phyloP scores from a whole-genome alignment of 1,139 yeast species.

The Wickerhamiella infanticola region DNA sequence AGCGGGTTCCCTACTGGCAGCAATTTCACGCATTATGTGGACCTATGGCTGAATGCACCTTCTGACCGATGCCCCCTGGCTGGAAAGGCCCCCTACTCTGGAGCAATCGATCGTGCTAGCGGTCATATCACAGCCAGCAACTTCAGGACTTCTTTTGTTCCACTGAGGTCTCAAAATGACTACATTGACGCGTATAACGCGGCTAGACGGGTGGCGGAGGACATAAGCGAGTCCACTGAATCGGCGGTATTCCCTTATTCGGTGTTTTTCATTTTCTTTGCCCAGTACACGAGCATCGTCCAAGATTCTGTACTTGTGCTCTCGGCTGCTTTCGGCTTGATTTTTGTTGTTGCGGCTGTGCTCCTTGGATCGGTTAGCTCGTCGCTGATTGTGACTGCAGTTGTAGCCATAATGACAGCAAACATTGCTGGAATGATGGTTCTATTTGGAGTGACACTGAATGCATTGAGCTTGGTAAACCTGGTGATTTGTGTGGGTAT shows the following conservation, averaged over 20 bases:
- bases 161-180: constrained; percentile 69
- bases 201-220: constrained; percentile 52
- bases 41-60: constrained; percentile 62
- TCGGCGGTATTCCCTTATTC: constrained; percentile 77
- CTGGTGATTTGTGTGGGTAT: constrained; percentile 80
- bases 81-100: constrained; percentile 82
- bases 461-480: constrained; percentile 82
- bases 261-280: constrained; percentile 83
- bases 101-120: constrained; percentile 32
- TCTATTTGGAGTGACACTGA: constrained; percentile 57
- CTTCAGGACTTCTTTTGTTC: constrained; percentile 68
- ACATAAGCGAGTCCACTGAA: constrained; percentile 32
- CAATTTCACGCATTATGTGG: constrained; percentile 57
- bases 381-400: constrained; percentile 39
- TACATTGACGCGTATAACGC: constrained; percentile 68
- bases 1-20: constrained; percentile 66
- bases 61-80: constrained; percentile 92
- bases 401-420: constrained; percentile 49
- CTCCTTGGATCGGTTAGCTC: constrained; percentile 54
- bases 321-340: constrained; percentile 38
- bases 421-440: constrained; percentile 74
- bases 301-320: constrained; percentile 41
- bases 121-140: constrained; percentile 39
- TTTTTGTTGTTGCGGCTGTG: constrained; percentile 39
- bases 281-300: constrained; percentile 61